Conservation (phyloP, 2,329 filamentous ascomycete genomes). For the Fusarium sacchari region DNA sequence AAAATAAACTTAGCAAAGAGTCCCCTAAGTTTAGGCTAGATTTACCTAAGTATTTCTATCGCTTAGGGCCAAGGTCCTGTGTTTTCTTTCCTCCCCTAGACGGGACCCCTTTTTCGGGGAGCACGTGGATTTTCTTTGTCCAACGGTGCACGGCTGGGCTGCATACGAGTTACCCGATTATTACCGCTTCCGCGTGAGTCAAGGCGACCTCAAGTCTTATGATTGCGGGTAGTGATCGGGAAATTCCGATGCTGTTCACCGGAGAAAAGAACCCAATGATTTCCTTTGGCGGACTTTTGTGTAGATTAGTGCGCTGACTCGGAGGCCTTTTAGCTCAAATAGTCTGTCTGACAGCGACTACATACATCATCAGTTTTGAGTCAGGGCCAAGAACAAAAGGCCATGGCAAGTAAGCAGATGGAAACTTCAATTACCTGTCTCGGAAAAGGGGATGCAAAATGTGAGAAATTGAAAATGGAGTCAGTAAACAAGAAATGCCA, state of each 20-base stretch:
- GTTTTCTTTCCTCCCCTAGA: too few species aligned
- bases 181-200: background rate
- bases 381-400: background rate
- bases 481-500: too few species aligned
- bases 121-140: background rate
- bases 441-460: background rate
- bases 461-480: background rate
- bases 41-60: too few species aligned
- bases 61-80: too few species aligned
- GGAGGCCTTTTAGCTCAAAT: background rate
- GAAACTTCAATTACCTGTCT: background rate
- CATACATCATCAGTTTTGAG: background rate
- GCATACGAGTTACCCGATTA: background rate
- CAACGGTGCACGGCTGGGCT: background rate
- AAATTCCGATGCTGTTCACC: background rate
- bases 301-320: background rate
- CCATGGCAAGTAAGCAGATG: fast-evolving
- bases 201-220: background rate
- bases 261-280: background rate
- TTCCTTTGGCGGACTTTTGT: background rate
- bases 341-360: background rate
- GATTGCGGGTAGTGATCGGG: background rate
- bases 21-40: too few species aligned
- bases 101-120: background rate
- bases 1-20: too few species aligned